Base-by-base conservation (phyloP, 495 filamentous ascomycete species). In the Acidiella bohemica region DNA sequence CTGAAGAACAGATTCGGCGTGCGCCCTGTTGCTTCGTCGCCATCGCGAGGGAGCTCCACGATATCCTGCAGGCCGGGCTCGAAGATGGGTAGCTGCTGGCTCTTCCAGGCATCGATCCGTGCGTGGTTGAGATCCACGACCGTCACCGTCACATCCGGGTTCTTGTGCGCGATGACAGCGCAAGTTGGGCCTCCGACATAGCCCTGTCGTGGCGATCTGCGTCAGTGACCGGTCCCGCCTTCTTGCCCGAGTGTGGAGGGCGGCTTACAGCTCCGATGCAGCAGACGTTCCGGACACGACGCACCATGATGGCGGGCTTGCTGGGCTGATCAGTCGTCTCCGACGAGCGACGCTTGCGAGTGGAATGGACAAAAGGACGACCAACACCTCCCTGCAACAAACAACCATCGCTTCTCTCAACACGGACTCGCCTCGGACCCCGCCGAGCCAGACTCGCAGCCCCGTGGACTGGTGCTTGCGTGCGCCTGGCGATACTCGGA, bases 91-190 rank as follows among this genome's bases (percentile, higher is more conserved):
- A 86, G 67, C 43, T 77, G 71, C 25, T 65, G 56, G 1, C 80
- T 80, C 41, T 83, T 80, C 83, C 82, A 88, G 20, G 69, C 65
- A 23, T 61, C 62, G 46, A 88, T 78, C n/a, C 81, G 68, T 6
- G 51, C 44, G 14, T 64, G 64, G 53, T 82, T 75, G 34, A 73
- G 59, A 53, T 87, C 82, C 14, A 85, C 75, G 10, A 87, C 80
- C 8, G 74, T 80, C 14, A 87, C 76, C 9, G 56, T 56, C 31
- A 86, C 63, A 21, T 73, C 58, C 0, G 78, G 78, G 47, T 82
- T 82, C 35, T 82, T 71, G 46, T 71, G 68, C 12, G 82, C 82
- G 27, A 84, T 76, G 23, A 87, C 67, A 17, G 81, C 78, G 25
- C 77, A 76, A 3, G 81, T 84, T 22, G 82, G 81, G 16, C 42